A percentile compares a stretch with the other conserved stretches of the same genome.
Evolutionary conservation across 192 early-diverging fungal species (phyloP).

Genomic region (Backusella circina): DNA sequence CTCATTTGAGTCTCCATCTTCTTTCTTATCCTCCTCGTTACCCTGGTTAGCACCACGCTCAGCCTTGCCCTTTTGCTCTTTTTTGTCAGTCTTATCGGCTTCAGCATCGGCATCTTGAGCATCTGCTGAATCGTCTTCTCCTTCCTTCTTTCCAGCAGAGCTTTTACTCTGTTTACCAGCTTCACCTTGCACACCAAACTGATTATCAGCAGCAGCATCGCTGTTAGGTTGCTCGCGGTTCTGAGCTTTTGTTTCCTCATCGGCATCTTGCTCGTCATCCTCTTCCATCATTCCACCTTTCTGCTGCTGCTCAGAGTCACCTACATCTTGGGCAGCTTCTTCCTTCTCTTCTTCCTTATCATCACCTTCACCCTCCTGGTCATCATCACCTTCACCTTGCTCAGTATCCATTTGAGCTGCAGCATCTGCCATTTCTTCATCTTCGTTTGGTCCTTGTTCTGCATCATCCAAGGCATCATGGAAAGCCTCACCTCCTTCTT

Average conservation of each 20-base stretch:
- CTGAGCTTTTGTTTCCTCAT: constrained; percentile 32
- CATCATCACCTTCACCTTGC: constrained; percentile 39
- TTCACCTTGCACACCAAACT: constrained; percentile 68
- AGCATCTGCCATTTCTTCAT: constrained; percentile 40
- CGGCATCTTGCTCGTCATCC: constrained; percentile 39
- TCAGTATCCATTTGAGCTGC: constrained; percentile 32
- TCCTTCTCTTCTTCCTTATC: constrained; percentile 42
- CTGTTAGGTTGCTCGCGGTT: constrained; percentile 39
- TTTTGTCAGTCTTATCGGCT: constrained; percentile 17
- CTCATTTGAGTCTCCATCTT: constrained; percentile 32
- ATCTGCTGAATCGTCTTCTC: constrained; percentile 34
- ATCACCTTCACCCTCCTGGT: constrained; percentile 42
- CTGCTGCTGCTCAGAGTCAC: constrained; percentile 27
- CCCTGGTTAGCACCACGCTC: constrained; percentile 21
- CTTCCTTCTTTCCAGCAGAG: constrained; percentile 38
- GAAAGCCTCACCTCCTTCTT: constrained; percentile 36
- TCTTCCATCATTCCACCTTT: constrained; percentile 42
- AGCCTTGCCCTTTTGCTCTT: constrained; percentile 24
- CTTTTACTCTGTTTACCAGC: constrained; percentile 48
- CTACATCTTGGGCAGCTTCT: constrained; percentile 36
- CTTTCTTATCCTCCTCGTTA: constrained; percentile 11
- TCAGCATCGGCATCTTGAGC: constrained; percentile 13
- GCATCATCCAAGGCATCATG: constrained; percentile 40
- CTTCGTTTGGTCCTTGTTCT: constrained; percentile 36
- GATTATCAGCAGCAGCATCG: constrained; percentile 49